A percentile compares a stretch with the other conserved stretches of the same genome.
Conservation (phyloP, 2,329 filamentous ascomycete species). For the Ampelomyces quisqualis region DNA sequence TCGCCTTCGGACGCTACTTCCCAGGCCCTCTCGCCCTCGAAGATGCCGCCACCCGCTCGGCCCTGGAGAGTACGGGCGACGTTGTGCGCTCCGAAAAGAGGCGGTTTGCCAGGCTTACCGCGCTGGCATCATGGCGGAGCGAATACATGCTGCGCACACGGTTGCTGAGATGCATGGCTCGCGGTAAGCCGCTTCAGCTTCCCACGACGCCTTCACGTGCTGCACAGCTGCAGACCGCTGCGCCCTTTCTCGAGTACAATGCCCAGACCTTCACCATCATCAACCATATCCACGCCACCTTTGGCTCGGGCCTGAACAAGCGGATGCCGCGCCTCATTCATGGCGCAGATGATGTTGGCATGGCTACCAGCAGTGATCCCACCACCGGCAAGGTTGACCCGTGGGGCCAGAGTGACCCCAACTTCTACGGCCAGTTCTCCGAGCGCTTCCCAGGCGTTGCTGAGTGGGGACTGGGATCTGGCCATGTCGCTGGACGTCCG, state of each 20-base stretch:
- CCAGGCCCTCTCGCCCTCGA: constrained; percentile 67
- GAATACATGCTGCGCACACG: constrained; percentile 88
- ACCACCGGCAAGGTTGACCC: constrained; percentile 71
- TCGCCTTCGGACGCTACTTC: constrained; percentile 89
- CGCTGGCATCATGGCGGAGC: constrained; percentile 88
- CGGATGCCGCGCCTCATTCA: constrained; percentile 79
- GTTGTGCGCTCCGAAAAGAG: constrained; percentile 69
- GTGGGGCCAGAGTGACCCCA: constrained; percentile 78
- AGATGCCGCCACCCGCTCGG: constrained; percentile 48
- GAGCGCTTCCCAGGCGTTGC: constrained; percentile 73
- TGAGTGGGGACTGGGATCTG: constrained; percentile 76
- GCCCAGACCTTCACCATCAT: constrained; percentile 78
- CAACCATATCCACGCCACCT: constrained; percentile 77
- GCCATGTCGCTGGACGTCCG: constrained; percentile 70
- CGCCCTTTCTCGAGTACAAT: constrained; percentile 79
- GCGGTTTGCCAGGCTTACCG: constrained; percentile 78
- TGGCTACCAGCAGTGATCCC: constrained; percentile 81
- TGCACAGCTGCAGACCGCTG: constrained; percentile 63
- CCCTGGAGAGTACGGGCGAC: constrained; percentile 39
- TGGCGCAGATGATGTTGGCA: constrained; percentile 74
- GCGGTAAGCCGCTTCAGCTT: constrained; percentile 72
- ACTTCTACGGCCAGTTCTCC: constrained; percentile 72
- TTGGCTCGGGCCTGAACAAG: constrained; percentile 65
- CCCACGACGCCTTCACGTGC: constrained; percentile 55
- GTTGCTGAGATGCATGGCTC: constrained; percentile 74